Evolutionary conservation across 2,329 filamentous ascomycete species (phyloP).

Genomic region (Paraphaeosphaeria minitans): DNA sequence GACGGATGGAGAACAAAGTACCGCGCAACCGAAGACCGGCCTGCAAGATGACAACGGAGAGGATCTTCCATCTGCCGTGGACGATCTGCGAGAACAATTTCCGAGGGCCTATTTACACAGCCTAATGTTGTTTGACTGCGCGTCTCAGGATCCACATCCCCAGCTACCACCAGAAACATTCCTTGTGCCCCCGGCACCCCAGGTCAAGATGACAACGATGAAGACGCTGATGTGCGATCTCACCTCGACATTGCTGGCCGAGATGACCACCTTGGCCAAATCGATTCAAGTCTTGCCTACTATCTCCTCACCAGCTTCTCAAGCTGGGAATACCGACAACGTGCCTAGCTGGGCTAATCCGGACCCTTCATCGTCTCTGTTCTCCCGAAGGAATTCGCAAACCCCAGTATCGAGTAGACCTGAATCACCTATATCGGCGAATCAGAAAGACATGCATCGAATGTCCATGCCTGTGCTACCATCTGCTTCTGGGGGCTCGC

Average conservation of each 20-base stretch:
- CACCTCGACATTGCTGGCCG: slow-evolving; percentile 52
- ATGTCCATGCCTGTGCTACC: slow-evolving; percentile 79
- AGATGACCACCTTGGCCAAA: slow-evolving; percentile 54
- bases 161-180: slow-evolving; percentile 67
- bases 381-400: slow-evolving; percentile 41
- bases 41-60: slow-evolving; percentile 34
- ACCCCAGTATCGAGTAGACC: slow-evolving; percentile 31
- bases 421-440: slow-evolving; percentile 40
- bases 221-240: slow-evolving; percentile 54
- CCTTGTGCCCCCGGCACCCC: slow-evolving; percentile 69
- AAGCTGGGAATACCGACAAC: slow-evolving; percentile 30
- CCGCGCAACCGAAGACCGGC: slow-evolving; percentile 17
- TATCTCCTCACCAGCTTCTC: slow-evolving; percentile 61
- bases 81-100: slow-evolving; percentile 72
- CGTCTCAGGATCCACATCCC: slow-evolving; percentile 45
- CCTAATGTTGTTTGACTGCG: slow-evolving; percentile 79
- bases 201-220: slow-evolving; percentile 73
- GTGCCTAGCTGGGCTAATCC: slow-evolving; percentile 38
- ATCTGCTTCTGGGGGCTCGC: slow-evolving; percentile 40
- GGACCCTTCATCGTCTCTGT: slow-evolving; percentile 28
- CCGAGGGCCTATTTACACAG: slow-evolving; percentile 78
- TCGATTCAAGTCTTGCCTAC: slow-evolving; percentile 61
- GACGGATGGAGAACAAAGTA: slow-evolving; percentile 15
- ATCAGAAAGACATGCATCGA: slow-evolving; percentile 67
- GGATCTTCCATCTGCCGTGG: slow-evolving; percentile 65